Conservation (phyloP, 73 alveolate species). For the Stentor coeruleus region DNA sequence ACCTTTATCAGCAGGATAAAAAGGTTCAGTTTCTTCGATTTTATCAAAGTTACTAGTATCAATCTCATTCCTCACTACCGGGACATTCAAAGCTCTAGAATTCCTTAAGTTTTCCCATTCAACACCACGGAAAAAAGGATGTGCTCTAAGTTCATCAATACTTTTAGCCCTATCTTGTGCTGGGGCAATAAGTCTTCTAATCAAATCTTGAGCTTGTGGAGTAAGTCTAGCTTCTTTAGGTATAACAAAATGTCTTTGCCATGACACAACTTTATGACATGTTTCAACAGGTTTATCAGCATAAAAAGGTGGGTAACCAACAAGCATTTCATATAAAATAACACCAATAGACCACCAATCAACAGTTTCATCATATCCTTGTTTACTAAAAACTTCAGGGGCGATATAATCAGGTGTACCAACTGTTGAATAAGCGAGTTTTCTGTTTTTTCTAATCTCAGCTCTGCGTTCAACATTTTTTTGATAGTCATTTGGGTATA, state of each 20-base stretch:
- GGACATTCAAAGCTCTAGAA: conserved; percentile 70
- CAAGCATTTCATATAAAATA: conserved; percentile 66
- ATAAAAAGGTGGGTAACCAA: conserved; percentile 83
- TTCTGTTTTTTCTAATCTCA: conserved; percentile 32
- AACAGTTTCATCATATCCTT: conserved; percentile 66
- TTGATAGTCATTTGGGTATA: conserved; percentile 31
- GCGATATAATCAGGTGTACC: conserved; percentile 88
- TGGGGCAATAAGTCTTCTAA: conserved; percentile 67
- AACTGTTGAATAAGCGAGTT: conserved; percentile 50
- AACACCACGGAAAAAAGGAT: conserved; percentile 85
- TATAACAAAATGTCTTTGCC: conserved; percentile 71
- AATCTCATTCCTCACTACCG: conserved; percentile 43
- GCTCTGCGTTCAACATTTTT: conserved; percentile 13
- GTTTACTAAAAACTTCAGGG: conserved; percentile 70
- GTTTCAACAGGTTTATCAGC: conserved; percentile 55
- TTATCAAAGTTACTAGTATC: conserved; percentile 85
- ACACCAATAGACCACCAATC: conserved; percentile 86
- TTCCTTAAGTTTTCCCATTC: conserved; percentile 84
- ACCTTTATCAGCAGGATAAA: conserved; percentile 52
- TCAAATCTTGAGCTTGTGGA: conserved; percentile 75
- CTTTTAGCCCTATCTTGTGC: conserved; percentile 71
- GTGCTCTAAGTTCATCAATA: conserved; percentile 82
- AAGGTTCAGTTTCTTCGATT: conserved; percentile 88
- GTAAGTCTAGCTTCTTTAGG: conserved; percentile 74
- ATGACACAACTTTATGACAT: conserved; percentile 36